A percentile compares a stretch with the other conserved stretches of the same genome.
phyloP scores from a whole-genome alignment of 441 rosid genomes.

The Adansonia madagascariensis region DNA sequence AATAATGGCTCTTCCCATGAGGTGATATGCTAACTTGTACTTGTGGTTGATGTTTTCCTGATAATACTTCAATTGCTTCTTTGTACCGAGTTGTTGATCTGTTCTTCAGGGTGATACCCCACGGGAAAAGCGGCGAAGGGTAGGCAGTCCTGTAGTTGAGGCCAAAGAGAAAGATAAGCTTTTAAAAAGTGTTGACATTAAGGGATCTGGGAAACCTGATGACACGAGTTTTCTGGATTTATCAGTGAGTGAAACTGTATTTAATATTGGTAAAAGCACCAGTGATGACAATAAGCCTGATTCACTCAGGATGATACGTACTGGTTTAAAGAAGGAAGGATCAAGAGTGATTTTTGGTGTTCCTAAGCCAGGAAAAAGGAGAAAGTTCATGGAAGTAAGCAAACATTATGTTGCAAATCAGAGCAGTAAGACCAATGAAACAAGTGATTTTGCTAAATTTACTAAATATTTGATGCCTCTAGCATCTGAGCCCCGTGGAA shows the following conservation, averaged over 20 bases:
- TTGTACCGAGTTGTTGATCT: conserved; percentile 32
- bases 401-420: conserved; percentile 74
- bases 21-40: conserved; percentile 43
- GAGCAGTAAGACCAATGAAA: conserved; percentile 47
- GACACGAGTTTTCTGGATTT: conserved; percentile 58
- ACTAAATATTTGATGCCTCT: conserved; percentile 69
- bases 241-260: conserved; percentile 56
- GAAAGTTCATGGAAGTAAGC: conserved; percentile 98
- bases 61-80: conserved; percentile 21
- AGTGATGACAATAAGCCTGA: conserved; percentile 54
- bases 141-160: conserved; percentile 49
- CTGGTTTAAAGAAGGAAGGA: conserved; percentile 86
- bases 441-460: conserved; percentile 68
- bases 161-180: conserved; percentile 54
- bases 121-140: conserved; percentile 71
- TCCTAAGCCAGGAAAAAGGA: conserved; percentile 97
- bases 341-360: conserved; percentile 80
- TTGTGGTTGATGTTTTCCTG: conserved; percentile 17
- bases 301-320: conserved; percentile 58
- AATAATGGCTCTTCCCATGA: conserved; percentile 44
- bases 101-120: conserved; percentile 84
- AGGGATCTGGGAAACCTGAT: conserved; percentile 49
- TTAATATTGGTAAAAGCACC: conserved; percentile 71
- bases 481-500: conserved; percentile 63
- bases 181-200: conserved; percentile 32